Percentiles rank a stretch among this genome's conserved stretches.
Conservation (phyloP, 805 yeast genomes). For the Torulaspora maleeae region DNA sequence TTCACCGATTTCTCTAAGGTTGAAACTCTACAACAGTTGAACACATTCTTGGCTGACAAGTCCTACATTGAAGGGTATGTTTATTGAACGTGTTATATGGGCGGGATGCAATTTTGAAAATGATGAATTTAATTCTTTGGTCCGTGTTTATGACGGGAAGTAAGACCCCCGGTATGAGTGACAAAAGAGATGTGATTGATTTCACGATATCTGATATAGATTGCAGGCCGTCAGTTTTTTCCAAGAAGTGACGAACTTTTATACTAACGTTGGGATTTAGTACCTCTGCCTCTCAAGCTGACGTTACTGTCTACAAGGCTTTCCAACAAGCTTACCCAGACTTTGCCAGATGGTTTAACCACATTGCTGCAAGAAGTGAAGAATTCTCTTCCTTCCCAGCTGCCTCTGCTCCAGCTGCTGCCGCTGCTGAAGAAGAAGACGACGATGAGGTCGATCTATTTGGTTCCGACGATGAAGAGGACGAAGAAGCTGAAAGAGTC, state of each 20-base stretch:
- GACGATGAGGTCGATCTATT: conserved; percentile 94
- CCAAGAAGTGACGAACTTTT: not conserved
- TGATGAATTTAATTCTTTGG: conserved; percentile 45
- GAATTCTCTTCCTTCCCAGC: conserved; percentile 82
- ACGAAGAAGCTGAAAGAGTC: conserved; percentile 94
- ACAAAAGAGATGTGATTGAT: conserved; percentile 44
- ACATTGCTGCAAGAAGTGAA: conserved; percentile 87
- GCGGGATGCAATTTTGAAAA: conserved; percentile 1
- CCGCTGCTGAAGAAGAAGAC: conserved; percentile 55
- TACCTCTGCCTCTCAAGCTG: conserved; percentile 90
- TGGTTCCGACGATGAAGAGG: conserved; percentile 92
- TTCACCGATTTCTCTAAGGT: conserved; percentile 76
- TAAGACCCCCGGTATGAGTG: conserved; percentile 97
- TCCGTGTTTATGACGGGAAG: conserved; percentile 97
- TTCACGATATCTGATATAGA: conserved; percentile 40
- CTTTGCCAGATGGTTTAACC: conserved; percentile 98
- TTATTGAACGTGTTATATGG: not conserved
- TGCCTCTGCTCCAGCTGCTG: conserved; percentile 52
- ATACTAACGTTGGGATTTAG: conserved; percentile 37
- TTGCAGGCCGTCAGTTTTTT: not conserved
- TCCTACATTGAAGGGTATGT: conserved; percentile 96
- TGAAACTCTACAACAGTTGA: conserved; percentile 67
- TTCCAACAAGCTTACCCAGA: conserved; percentile 88
- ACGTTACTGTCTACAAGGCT: conserved; percentile 89
- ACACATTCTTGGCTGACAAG: conserved; percentile 85